Base-by-base conservation (phyloP, 768 basidiomycete genomes). In the Mycena kentingensis region DNA sequence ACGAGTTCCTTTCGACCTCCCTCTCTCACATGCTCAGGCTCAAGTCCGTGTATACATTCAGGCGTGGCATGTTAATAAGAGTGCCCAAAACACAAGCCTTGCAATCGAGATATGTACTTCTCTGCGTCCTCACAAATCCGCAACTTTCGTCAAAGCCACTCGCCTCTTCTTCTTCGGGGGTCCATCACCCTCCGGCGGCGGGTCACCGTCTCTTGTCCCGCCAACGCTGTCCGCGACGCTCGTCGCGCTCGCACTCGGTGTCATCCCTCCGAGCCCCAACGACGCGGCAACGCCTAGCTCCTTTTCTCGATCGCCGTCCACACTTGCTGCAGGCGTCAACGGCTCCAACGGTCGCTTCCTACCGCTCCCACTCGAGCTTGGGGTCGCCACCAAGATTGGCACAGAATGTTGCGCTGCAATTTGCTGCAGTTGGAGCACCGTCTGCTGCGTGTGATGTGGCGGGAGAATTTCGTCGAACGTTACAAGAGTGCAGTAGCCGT, bases 401-500 rank as follows among this genome's bases (percentile, higher is more conserved):
- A 89, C 80, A 3, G 83, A 87, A 63, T 93, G 85, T 54, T 88
- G 83, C 62, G 91, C 88, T 2, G 94, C 94, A 52, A 97, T 93
- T 29, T 89, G 88, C 63, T 93, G 90, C 26, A 97, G 75, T 68
- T 96, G 95, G 18, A 96, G 80, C 4, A 89, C 83, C 53, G 91
- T 89, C 66, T 95, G 95, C 64, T 98, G 95, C 1, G 87, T 94
- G 57, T 91, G 87, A 66, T 96, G 83, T 4, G 87, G 79, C 0
- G 92, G 83, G 2, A 98, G 80, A 51, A 96, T 88, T 70, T 98
- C 96, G 71, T 98, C 95, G 67, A 99, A 98, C 19, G 91, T 80
- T 60, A 97, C 79, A 51, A 98, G 80, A 1, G 96, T 97, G 74
- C 97, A 98, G 70, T 98, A 99, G 0, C 97, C 97, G 65, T 99